Evolutionary conservation across 495 filamentous ascomycete genomes (phyloP).

Genomic region (Entonaema liquescens): DNA sequence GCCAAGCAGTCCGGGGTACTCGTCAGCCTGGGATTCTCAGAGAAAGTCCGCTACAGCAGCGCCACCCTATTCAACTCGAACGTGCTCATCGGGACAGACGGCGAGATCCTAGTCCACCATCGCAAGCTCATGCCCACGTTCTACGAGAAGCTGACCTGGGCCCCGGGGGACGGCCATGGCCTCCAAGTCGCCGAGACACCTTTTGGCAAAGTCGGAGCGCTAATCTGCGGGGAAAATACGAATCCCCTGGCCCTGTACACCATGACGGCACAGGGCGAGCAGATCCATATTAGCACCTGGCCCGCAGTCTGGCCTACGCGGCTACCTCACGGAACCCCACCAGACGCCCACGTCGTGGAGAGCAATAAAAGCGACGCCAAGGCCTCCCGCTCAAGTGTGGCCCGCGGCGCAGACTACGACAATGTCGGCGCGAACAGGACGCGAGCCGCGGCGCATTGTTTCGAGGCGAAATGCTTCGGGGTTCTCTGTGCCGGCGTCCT

Average conservation of each 20-base stretch:
- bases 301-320: slow-evolving; percentile 48
- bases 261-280: slow-evolving; percentile 42
- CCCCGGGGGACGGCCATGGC: slow-evolving; percentile 48
- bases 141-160: slow-evolving; percentile 52
- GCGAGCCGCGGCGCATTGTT: slow-evolving; percentile 54
- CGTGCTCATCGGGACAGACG: slow-evolving; percentile 43
- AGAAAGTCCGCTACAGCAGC: slow-evolving; percentile 45
- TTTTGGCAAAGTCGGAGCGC: slow-evolving; percentile 42
- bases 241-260: slow-evolving; percentile 49
- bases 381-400: not conserved
- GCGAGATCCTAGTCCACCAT: slow-evolving; percentile 49
- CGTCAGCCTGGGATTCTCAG: slow-evolving; percentile 49
- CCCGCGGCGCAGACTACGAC: slow-evolving; percentile 47
- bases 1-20: slow-evolving; percentile 39
- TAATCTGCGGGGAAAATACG: slow-evolving; percentile 55
- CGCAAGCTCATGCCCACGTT: slow-evolving; percentile 53
- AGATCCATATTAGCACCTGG: slow-evolving; percentile 50
- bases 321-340: slow-evolving; percentile 31
- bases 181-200: slow-evolving; percentile 40
- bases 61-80: slow-evolving; percentile 52
- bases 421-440: slow-evolving; percentile 53
- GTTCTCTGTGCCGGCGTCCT: slow-evolving; percentile 49
- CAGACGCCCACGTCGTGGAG: slow-evolving; percentile 10
- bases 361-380: not conserved
- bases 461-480: slow-evolving; percentile 58